These are phyloP conservation scores for Boletus coccyginus DNA, from an alignment of 768 basidiomycete species.

Conservation along the genomic window DNA sequence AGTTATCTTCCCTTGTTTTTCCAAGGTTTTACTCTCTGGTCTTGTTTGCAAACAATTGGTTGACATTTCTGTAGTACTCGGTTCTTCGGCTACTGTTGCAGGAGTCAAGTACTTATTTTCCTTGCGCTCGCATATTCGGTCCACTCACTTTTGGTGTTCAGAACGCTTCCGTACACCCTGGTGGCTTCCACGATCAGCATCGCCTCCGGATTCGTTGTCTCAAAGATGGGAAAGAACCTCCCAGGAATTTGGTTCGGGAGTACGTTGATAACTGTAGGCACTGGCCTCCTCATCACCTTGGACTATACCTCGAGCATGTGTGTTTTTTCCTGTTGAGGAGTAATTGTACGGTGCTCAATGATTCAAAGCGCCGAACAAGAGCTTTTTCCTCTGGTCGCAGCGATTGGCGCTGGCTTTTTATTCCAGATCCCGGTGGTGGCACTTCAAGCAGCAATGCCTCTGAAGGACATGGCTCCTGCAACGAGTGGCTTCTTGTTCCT, in stretches of 20 bases:
- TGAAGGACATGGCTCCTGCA: constrained; percentile 81
- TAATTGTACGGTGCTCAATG: neutral
- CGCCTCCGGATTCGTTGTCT: constrained; percentile 54
- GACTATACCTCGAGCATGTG: constrained; percentile 53
- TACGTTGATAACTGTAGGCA: constrained; percentile 58
- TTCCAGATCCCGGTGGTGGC: constrained; percentile 70
- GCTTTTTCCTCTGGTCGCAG: constrained; percentile 63
- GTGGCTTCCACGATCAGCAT: constrained; percentile 52
- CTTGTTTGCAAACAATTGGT: neutral
- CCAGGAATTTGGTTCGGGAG: constrained; percentile 63
- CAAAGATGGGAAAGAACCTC: constrained; percentile 56
- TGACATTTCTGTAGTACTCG: constrained; percentile 41
- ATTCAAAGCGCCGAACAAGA: constrained; percentile 53
- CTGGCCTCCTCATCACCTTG: constrained; percentile 70
- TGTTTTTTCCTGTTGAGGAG: constrained; percentile 9
- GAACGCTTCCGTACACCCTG: constrained; percentile 73
- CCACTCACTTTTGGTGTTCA: constrained; percentile 21
- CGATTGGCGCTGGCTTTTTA: constrained; percentile 60
- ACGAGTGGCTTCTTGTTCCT: constrained; percentile 72
- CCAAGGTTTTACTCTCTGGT: constrained; percentile 38
- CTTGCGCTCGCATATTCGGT: neutral
- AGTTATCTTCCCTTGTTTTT: constrained; percentile 73
- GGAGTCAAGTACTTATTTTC: constrained; percentile 63
- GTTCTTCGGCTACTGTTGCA: constrained; percentile 68
- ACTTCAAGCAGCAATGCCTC: constrained; percentile 84